These are phyloP conservation scores for Botrytis paeoniae DNA, from an alignment of 2,329 filamentous ascomycete genomes.

Conservation along the genomic window DNA sequence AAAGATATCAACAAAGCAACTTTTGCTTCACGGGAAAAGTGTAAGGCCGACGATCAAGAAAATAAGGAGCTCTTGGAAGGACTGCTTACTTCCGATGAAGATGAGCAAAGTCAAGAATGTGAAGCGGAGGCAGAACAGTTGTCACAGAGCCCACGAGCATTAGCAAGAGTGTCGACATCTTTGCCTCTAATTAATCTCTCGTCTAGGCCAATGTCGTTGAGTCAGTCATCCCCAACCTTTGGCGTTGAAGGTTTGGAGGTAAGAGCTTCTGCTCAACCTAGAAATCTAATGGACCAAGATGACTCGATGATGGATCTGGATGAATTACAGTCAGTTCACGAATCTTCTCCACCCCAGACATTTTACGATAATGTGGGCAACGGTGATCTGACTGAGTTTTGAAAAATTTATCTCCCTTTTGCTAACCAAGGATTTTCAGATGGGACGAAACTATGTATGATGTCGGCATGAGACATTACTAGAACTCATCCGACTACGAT, in stretches of 20 bases:
- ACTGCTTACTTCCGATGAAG: not conserved
- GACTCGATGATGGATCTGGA: slow-evolving; percentile 31
- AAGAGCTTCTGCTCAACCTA: slow-evolving; percentile 6
- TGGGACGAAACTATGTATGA: slow-evolving; percentile 28
- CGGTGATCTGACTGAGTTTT: not conserved
- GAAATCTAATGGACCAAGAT: slow-evolving; percentile 19
- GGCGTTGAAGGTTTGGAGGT: slow-evolving; percentile 10
- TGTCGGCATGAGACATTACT: slow-evolving; percentile 24
- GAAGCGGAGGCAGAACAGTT: not conserved
- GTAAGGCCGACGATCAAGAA: not conserved
- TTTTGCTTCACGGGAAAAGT: not conserved
- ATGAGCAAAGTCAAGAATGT: not conserved
- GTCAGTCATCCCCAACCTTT: not conserved
- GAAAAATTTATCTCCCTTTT: not conserved
- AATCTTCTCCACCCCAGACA: not conserved
- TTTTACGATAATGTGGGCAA: not conserved
- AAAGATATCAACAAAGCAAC: slow-evolving; percentile 5
- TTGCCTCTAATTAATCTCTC: not conserved
- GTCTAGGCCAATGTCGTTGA: not conserved
- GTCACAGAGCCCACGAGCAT: not conserved
- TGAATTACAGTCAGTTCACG: slow-evolving; percentile 27
- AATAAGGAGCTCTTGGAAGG: slow-evolving; percentile 10
- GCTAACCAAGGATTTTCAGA: slow-evolving; percentile 6
- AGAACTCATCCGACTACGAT: not conserved
- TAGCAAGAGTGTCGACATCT: not conserved